Percentiles rank a stretch among this genome's conserved stretches.
phyloP scores from a whole-genome alignment of 495 filamentous ascomycete species.

The Apodospora peruviana region DNA sequence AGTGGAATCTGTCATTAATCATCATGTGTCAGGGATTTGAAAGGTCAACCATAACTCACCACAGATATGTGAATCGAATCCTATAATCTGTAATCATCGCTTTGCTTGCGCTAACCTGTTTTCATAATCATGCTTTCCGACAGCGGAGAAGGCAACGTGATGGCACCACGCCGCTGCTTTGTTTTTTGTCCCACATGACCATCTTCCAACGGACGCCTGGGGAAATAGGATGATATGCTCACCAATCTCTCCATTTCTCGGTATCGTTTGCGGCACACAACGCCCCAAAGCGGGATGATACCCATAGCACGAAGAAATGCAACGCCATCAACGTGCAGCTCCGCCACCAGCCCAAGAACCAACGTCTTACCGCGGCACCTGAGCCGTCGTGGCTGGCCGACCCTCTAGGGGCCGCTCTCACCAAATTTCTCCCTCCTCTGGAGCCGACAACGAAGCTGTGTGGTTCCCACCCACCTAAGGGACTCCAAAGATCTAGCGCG shows the following conservation, averaged over 20 bases:
- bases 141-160: too few species aligned
- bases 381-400: constrained; percentile 4
- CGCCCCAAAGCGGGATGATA: constrained; percentile 25
- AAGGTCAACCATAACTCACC: neutral
- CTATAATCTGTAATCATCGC: too few species aligned
- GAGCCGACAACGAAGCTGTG: constrained; percentile 2
- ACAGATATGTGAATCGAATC: too few species aligned
- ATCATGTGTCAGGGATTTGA: neutral
- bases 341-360: constrained; percentile 30
- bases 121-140: too few species aligned
- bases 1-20: neutral
- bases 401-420: constrained; percentile 4
- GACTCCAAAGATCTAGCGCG: constrained; percentile 32
- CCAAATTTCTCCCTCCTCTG: constrained; percentile 3
- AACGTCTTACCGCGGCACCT: constrained; percentile 8
- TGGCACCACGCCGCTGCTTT: too few species aligned
- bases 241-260: constrained; percentile 33
- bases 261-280: constrained; percentile 29
- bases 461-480: constrained; percentile 1
- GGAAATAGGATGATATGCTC: too few species aligned
- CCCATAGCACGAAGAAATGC: constrained; percentile 35
- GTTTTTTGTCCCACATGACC: too few species aligned
- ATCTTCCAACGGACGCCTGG: too few species aligned
- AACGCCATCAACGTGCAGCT: constrained; percentile 30
- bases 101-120: too few species aligned